These are phyloP conservation scores for Trichosanthes cucumerina DNA, from an alignment of 306 rosid species.

Conservation along the genomic window DNA sequence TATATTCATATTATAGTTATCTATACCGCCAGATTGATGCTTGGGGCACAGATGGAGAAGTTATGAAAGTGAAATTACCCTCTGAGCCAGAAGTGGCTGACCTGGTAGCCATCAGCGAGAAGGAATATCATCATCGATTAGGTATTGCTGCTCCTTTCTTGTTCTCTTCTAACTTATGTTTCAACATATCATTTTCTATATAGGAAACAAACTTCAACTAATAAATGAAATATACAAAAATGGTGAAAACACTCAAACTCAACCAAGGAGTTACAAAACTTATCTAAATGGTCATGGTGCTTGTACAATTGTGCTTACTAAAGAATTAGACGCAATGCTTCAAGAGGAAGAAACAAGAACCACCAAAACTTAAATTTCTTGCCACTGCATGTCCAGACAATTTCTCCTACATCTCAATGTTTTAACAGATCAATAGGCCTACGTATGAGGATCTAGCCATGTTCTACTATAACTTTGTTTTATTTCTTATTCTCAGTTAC, in stretches of 20 bases:
- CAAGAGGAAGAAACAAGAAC: not conserved
- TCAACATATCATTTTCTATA: not conserved
- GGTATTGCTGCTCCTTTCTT: slow-evolving; percentile 29
- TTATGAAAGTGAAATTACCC: slow-evolving; percentile 49
- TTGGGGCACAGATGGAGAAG: slow-evolving; percentile 82
- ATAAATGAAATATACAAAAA: not conserved
- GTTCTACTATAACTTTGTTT: not conserved
- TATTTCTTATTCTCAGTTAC: not conserved
- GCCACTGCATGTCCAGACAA: not conserved
- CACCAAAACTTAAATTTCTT: not conserved
- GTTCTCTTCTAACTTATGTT: not conserved
- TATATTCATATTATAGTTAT: not conserved
- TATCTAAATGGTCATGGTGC: not conserved
- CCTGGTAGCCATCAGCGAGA: slow-evolving; percentile 52
- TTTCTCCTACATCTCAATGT: not conserved
- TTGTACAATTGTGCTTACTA: not conserved
- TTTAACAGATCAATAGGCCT: not conserved
- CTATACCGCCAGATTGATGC: slow-evolving; percentile 43
- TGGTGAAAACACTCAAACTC: not conserved
- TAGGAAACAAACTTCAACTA: not conserved
- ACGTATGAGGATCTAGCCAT: not conserved
- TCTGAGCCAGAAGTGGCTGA: slow-evolving; percentile 51
- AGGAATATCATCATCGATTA: slow-evolving; percentile 34
- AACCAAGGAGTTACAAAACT: not conserved
- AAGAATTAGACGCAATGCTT: not conserved